Evolutionary conservation across 177 flowering plant species (phyloP).

Genomic region (Vitis hybrid): DNA sequence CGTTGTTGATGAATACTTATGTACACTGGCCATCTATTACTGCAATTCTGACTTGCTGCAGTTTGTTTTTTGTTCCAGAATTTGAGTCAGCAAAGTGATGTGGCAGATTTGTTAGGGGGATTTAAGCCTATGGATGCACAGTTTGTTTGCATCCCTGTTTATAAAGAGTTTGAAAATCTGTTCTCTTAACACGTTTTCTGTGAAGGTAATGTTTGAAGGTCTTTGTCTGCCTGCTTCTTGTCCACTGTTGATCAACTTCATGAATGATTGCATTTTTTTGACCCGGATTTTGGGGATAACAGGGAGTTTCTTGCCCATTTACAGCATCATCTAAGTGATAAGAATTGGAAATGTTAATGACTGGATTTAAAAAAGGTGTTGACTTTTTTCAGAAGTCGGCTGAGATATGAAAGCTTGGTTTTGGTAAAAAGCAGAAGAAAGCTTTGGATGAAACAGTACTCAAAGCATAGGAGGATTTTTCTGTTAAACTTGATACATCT

Average conservation of each 20-base stretch:
- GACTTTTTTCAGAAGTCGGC: conserved; percentile 21
- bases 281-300: conserved; percentile 46
- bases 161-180: conserved; percentile 68
- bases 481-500: conserved; percentile 50
- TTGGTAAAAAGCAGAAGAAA: conserved; percentile 70
- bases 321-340: conserved; percentile 31
- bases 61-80: conserved; percentile 50
- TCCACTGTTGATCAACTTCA: background rate
- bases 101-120: conserved; percentile 89
- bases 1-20: too few species aligned
- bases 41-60: background rate
- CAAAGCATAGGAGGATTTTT: conserved; percentile 60
- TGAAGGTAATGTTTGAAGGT: conserved; percentile 39
- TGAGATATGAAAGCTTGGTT: conserved; percentile 31
- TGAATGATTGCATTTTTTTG: background rate
- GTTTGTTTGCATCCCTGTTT: conserved; percentile 62
- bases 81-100: conserved; percentile 97
- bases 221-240: background rate
- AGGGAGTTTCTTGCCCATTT: conserved; percentile 32
- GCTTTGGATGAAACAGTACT: conserved; percentile 38
- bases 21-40: too few species aligned
- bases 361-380: conserved; percentile 40
- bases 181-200: conserved; percentile 52
- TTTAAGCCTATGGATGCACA: conserved; percentile 82
- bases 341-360: conserved; percentile 65